A percentile compares a stretch with the other conserved stretches of the same genome.
phyloP scores from a whole-genome alignment of 2,329 filamentous ascomycete genomes.

The Nothophoma quercina region DNA sequence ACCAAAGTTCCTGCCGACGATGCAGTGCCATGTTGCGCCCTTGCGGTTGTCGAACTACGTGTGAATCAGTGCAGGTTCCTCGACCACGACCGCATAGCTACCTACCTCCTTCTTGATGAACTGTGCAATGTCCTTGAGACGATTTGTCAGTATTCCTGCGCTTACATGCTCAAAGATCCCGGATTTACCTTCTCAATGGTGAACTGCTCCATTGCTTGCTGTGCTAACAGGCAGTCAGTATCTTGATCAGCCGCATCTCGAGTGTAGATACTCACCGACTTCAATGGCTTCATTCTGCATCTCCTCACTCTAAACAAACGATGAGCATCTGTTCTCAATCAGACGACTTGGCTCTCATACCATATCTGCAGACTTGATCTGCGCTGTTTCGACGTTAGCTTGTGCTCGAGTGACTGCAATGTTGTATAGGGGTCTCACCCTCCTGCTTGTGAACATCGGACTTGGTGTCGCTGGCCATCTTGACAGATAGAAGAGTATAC shows the following conservation, averaged over 20 bases:
- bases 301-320: slow-evolving; percentile 77
- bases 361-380: slow-evolving; percentile 99
- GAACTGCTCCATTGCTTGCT: slow-evolving; percentile 75
- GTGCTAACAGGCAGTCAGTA: slow-evolving; percentile 58
- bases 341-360: slow-evolving; percentile 60
- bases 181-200: slow-evolving; percentile 72
- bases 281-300: slow-evolving; percentile 97
- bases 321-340: slow-evolving; percentile 21
- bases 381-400: slow-evolving; percentile 66
- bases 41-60: slow-evolving; percentile 92
- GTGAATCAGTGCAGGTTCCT: slow-evolving; percentile 20
- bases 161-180: background rate
- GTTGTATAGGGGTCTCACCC: slow-evolving; percentile 54
- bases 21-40: slow-evolving; percentile 99
- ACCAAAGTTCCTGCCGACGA: slow-evolving; percentile 97
- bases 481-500: too few relatives aligned
- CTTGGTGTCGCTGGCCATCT: slow-evolving; percentile 63
- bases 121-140: slow-evolving; percentile 85
- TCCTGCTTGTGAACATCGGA: slow-evolving; percentile 65
- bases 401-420: slow-evolving; percentile 14
- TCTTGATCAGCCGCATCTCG: slow-evolving; percentile 22
- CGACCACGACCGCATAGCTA: background rate
- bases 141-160: slow-evolving; percentile 10
- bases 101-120: slow-evolving; percentile 90
- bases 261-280: slow-evolving; percentile 72